Evolutionary conservation across 805 yeast genomes (phyloP), one percentile per base, ranked within the genome.

Genomic region (Vanderwaltozyma polyspora): DNA sequence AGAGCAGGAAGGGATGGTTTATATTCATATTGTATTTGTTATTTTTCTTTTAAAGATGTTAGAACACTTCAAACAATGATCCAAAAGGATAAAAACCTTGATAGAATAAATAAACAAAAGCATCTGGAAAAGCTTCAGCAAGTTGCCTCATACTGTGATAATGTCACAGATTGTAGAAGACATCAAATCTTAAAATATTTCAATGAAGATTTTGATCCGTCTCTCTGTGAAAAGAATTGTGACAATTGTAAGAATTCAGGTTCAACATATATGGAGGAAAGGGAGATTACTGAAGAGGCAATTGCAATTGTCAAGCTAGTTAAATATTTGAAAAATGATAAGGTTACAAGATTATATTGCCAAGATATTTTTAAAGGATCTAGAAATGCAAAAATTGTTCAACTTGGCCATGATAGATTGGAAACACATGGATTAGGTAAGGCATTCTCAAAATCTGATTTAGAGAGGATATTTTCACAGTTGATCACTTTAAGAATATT

Each of bases 1-100:
- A 75, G 98, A 59, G 98, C 97, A 4, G 98, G 98, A 5, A 73
- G 98, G 62, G 98, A 91, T 62, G 97, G 98, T 0, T 61, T 70
- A 6, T 72, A 65, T 29, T 80, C 94, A 1, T 79, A 76, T 37
- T 91, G 97, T 60, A 70, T 85, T 11, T 69, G 89, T 70, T 89
- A 73, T 47, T 91, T 80, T 56, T 70, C 77, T 9, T 79, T 79
- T 59, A 70, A 71, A 39, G 98, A 89, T 60, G 93, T 89, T 0
- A 64, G 86, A 37, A 63, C 74, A 19, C 59, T 91, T 29, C 86
- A 80, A 55, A 66, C 75, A 13, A 70, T 85, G 74, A 86, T 91
- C 29, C 76, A 76, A 38, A 66, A 76, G 37, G 97, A 87, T 51
- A 68, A 66, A 34, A 84, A 79, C 37, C 57, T 84, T 39, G 78